phyloP scores from a whole-genome alignment of 1,284 basidiomycete genomes.

The Papiliotrema fonsecae region DNA sequence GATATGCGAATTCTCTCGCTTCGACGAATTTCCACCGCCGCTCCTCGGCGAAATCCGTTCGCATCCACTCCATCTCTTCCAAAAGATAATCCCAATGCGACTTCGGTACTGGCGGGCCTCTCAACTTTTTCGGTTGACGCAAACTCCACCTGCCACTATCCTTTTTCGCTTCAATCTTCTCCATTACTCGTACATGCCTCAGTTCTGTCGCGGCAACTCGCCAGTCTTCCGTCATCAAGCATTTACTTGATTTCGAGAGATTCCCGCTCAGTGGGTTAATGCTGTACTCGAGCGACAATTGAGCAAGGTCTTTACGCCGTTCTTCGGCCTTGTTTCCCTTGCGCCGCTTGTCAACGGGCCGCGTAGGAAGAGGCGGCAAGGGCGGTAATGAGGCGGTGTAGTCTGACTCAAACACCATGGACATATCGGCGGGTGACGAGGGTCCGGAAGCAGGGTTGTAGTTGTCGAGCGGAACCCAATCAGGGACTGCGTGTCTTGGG shows the following conservation, averaged over 20 bases:
- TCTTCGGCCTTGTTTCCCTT: constrained; percentile 25
- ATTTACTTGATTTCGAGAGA: constrained; percentile 34
- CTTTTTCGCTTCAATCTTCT: constrained; percentile 81
- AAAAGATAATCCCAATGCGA: constrained; percentile 93
- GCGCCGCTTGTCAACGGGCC: constrained; percentile 13
- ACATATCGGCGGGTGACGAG: constrained; percentile 15
- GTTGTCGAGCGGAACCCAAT: constrained; percentile 38
- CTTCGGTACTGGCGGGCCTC: constrained; percentile 73
- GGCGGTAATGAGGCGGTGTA: constrained; percentile 29
- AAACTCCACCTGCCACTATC: constrained; percentile 81
- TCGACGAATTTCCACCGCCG: constrained; percentile 84
- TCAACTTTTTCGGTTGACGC: constrained; percentile 90
- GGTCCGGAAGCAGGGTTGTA: constrained; percentile 28
- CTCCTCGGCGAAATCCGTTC: constrained; percentile 91
- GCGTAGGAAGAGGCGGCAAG: constrained; percentile 29
- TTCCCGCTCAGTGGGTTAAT: constrained; percentile 36
- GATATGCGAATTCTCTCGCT: constrained; percentile 77
- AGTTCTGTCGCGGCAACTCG: constrained; percentile 66
- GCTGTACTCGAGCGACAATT: constrained; percentile 28
- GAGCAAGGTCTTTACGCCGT: constrained; percentile 25
- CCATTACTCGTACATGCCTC: constrained; percentile 70
- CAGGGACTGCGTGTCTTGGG: constrained; percentile 12
- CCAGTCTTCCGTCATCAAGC: constrained; percentile 42
- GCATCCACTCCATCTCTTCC: constrained; percentile 99
- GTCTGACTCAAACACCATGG: constrained; percentile 38